Evolutionary conservation across 83 land plant species (phyloP), one percentile per base, ranked within the genome.

Genomic region (Isoetes engelmannii): DNA sequence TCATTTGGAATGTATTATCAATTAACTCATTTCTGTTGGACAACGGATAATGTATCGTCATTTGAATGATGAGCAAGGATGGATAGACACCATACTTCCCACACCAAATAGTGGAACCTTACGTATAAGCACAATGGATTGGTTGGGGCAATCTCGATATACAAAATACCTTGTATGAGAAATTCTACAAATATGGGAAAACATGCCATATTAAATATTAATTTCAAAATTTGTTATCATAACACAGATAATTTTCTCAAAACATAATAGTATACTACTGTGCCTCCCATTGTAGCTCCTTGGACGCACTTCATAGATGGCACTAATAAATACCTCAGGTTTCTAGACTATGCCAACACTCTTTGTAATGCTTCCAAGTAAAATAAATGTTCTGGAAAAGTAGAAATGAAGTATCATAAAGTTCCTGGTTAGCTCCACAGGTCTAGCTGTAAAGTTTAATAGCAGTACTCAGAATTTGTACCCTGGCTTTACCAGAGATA

Each of bases 131-230:
- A 85, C 92, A 19, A 90, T 90, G 96, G 96, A 90, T 57, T 90
- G 96, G 92, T 84, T 90, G 50, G 96, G 96, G 21, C 96, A 90
- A 64, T 90, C 96, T 4, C 82, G 78, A 48, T 90, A 76, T 54
- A 9, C 54, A 21, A 66, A 78, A 15, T 81, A 64, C 63, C 73
- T 85, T 44, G 77, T 90, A 92, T 90, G 78, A 13, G 37, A 7
- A 9, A 4, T 21, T 57, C 46, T 45, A 19, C 7, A 41, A 12
- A 28, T 4, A 65, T 67, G 13, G 6, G 5, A 12, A 6, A 45
- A 9, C 19, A 46, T 4, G 15, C 46, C 13, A 46, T 45, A 44
- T 65, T 13, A 17, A 13, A 13, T 13, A 5, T 7, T 13, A 17
- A 45, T 42, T 49, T 5, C 7, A 19, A 44, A 13, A 50, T 66